phyloP scores from a whole-genome alignment of 352 stramenopile species.

The Phytophthora pseudosyringae region DNA sequence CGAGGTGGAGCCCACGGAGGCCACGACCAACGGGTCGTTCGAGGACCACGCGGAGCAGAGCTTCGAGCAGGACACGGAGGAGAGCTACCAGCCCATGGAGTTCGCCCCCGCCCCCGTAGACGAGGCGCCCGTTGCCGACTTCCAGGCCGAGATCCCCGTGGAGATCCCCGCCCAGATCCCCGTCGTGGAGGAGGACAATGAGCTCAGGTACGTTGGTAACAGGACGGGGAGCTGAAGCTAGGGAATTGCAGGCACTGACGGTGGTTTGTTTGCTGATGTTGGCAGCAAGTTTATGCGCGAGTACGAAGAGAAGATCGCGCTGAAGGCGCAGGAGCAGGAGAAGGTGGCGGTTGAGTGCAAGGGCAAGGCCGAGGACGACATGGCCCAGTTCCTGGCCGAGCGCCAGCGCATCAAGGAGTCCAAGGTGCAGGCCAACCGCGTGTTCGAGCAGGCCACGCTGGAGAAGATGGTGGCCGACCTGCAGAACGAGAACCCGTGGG shows the following conservation, averaged over 20 bases:
- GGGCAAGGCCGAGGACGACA: slow-evolving; percentile 66
- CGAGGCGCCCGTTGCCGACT: slow-evolving; percentile 26
- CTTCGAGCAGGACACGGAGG: slow-evolving; percentile 19
- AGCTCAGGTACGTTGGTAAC: slow-evolving; percentile 62
- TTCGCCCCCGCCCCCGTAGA: slow-evolving; percentile 19
- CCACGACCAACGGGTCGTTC: slow-evolving; percentile 17
- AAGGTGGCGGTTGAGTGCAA: slow-evolving; percentile 78
- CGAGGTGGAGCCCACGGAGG: slow-evolving; percentile 58
- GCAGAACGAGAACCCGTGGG: slow-evolving; percentile 95
- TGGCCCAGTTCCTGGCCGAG: slow-evolving; percentile 87
- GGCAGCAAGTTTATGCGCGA: slow-evolving; percentile 76
- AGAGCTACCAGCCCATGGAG: slow-evolving; percentile 37
- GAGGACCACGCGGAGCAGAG: slow-evolving; percentile 22
- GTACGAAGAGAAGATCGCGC: slow-evolving; percentile 70
- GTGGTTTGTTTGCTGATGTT: slow-evolving; percentile 8
- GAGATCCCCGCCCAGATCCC: slow-evolving; percentile 47
- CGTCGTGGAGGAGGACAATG: slow-evolving; percentile 70
- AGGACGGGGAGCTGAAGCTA: background rate
- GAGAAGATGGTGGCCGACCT: slow-evolving; percentile 95
- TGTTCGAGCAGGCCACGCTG: slow-evolving; percentile 93
- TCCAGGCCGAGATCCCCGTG: slow-evolving; percentile 23
- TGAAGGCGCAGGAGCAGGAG: slow-evolving; percentile 75
- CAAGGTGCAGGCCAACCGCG: slow-evolving; percentile 93
- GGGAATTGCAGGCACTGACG: background rate
- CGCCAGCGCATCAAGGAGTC: slow-evolving; percentile 87